Conservation (phyloP, 2,329 filamentous ascomycete genomes). For the Hawksworthiomyces lignivorus region DNA sequence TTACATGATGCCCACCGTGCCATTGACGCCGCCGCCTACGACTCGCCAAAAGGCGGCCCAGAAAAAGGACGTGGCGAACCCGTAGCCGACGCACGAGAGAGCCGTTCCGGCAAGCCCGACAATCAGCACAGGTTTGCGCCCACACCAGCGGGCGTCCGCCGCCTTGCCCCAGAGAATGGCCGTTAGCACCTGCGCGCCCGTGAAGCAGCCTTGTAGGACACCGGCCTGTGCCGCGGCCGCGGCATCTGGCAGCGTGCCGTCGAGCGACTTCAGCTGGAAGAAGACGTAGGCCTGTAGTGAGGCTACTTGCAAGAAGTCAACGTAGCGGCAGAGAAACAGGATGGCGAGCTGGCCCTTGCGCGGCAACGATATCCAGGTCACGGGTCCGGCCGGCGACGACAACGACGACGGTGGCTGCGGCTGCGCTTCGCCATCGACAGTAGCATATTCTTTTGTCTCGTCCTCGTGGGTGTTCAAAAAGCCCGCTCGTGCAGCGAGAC, state of each 20-base stretch:
- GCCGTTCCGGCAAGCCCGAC: slow-evolving; percentile 61
- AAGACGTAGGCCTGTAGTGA: slow-evolving; percentile 19
- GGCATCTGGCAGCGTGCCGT: slow-evolving; percentile 6
- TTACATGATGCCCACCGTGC: slow-evolving; percentile 43
- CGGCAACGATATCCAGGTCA: slow-evolving; percentile 18
- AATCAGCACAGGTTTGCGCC: slow-evolving; percentile 63
- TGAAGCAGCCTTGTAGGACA: slow-evolving; percentile 63
- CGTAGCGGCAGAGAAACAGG: slow-evolving; percentile 20
- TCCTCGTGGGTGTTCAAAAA: too few relatives aligned
- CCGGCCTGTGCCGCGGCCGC: slow-evolving; percentile 50
- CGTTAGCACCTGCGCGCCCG: slow-evolving; percentile 64
- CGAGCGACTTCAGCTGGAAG: slow-evolving; percentile 16
- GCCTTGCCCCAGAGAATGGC: slow-evolving; percentile 67
- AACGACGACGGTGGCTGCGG: too few relatives aligned
- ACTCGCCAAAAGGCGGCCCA: slow-evolving; percentile 58
- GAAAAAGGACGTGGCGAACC: slow-evolving; percentile 59
- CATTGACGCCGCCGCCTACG: slow-evolving; percentile 51
- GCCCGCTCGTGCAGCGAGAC: too few relatives aligned
- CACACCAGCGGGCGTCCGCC: slow-evolving; percentile 50
- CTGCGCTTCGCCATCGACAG: too few relatives aligned
- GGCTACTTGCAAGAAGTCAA: slow-evolving; percentile 20
- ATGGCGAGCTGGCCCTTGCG: slow-evolving; percentile 20
- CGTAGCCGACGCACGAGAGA: slow-evolving; percentile 62
- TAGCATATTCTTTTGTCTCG: too few relatives aligned
- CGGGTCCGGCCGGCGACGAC: slow-evolving; percentile 3